Percentiles rank a stretch among this genome's conserved stretches.
Conservation (phyloP, 2,329 filamentous ascomycete genomes). For the Sporothrix luriei region DNA sequence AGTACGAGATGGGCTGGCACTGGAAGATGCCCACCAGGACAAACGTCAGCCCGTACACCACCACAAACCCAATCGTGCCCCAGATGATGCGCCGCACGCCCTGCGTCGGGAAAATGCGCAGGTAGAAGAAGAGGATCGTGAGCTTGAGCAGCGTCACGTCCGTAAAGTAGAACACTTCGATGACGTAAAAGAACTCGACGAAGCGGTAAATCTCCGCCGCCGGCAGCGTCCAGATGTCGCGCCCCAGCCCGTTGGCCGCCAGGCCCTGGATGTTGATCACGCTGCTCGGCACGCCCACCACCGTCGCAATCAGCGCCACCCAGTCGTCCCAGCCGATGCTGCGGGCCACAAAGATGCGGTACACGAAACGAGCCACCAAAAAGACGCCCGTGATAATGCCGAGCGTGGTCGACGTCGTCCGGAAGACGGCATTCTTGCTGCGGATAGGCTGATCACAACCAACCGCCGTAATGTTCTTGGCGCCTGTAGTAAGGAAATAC, state of each 20-base stretch:
- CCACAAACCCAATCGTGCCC: slow-evolving; percentile 48
- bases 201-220: slow-evolving; percentile 49
- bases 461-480: slow-evolving; percentile 39
- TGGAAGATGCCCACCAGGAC: slow-evolving; percentile 52
- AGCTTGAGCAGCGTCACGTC: slow-evolving; percentile 53
- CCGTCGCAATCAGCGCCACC: slow-evolving; percentile 40
- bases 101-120: slow-evolving; percentile 54
- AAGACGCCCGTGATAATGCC: slow-evolving; percentile 45
- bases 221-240: slow-evolving; percentile 55
- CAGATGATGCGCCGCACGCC: slow-evolving; percentile 48
- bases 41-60: slow-evolving; percentile 48
- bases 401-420: slow-evolving; percentile 41
- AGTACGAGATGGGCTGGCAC: slow-evolving; percentile 54
- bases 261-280: slow-evolving; percentile 43
- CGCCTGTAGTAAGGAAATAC: slow-evolving; percentile 26
- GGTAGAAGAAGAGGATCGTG: slow-evolving; percentile 58
- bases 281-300: slow-evolving; percentile 40
- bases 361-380: slow-evolving; percentile 46
- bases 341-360: slow-evolving; percentile 42
- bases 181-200: slow-evolving; percentile 48
- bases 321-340: slow-evolving; percentile 46
- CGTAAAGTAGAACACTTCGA: slow-evolving; percentile 50
- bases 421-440: slow-evolving; percentile 42
- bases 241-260: slow-evolving; percentile 50
- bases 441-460: slow-evolving; percentile 38